Percentiles rank a stretch among this genome's conserved stretches.
Evolutionary conservation across 129 eudicot species (phyloP).

Genomic region (Ambrosia trifida): DNA sequence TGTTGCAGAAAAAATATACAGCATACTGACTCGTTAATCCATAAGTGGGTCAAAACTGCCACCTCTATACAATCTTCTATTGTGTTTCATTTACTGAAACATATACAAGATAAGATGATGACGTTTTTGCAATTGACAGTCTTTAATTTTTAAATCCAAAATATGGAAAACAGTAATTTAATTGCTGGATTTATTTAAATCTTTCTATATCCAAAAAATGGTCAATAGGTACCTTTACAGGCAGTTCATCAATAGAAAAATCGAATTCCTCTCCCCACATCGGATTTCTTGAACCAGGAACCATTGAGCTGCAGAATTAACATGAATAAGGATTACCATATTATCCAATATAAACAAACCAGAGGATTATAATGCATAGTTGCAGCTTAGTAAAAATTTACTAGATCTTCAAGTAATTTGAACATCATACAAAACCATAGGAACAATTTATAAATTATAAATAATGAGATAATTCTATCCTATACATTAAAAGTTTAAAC

Average conservation of each 20-base stretch:
- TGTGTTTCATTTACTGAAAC: too few species aligned
- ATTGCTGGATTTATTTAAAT: not conserved
- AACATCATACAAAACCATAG: not conserved
- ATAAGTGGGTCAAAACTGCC: too few species aligned
- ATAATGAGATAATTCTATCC: not conserved
- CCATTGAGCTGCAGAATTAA: conserved; percentile 76
- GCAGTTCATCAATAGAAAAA: conserved; percentile 89
- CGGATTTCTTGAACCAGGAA: conserved; percentile 99
- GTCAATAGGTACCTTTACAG: conserved; percentile 68
- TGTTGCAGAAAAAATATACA: too few species aligned
- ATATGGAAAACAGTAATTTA: conserved; percentile 1
- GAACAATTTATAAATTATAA: not conserved
- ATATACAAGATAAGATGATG: too few species aligned
- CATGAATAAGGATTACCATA: conserved; percentile 15
- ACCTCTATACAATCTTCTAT: too few species aligned
- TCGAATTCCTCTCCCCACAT: conserved; percentile 99
- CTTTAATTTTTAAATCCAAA: not conserved
- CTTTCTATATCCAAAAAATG: conserved; percentile 23
- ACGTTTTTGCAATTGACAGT: not conserved
- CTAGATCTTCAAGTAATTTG: not conserved
- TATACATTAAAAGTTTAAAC: not conserved
- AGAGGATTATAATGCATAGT: not conserved
- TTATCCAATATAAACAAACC: conserved; percentile 22
- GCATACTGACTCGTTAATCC: too few species aligned
- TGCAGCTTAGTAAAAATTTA: not conserved